Conservation (phyloP, 441 rosid species). For the Gossypium davidsonii region DNA sequence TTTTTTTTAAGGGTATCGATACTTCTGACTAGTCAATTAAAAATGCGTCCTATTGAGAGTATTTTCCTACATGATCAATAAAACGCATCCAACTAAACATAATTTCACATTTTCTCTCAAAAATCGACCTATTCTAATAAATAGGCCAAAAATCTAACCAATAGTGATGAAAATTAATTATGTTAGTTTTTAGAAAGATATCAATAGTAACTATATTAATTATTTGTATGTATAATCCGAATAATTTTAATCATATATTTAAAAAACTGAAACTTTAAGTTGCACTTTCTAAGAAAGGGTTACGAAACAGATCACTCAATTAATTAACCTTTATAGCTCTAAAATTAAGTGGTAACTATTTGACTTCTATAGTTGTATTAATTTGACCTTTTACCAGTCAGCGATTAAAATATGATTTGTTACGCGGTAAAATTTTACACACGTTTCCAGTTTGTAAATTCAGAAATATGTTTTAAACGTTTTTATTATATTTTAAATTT, state of each 20-base stretch:
- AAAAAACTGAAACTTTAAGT: no score
- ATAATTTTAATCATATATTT: no score
- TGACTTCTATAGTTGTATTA: not conserved
- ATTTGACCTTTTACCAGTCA: not conserved
- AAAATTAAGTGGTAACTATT: not conserved
- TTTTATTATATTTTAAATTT: not conserved
- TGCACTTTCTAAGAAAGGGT: not conserved
- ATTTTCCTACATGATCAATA: accelerated
- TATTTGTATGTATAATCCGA: no score
- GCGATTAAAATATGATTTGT: not conserved
- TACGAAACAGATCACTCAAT: not conserved
- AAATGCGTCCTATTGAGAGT: accelerated
- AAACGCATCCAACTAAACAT: accelerated
- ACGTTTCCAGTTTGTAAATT: not conserved
- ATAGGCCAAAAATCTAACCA: no score
- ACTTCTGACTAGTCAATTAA: no score
- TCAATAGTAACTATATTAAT: no score
- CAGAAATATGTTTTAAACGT: not conserved
- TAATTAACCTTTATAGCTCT: not conserved
- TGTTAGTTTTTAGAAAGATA: no score
- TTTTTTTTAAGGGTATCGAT: no score
- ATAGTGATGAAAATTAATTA: no score
- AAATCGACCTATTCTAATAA: no score
- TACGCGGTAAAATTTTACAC: not conserved
- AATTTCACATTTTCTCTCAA: accelerated